Base-by-base conservation (phyloP, 2,329 filamentous ascomycete genomes). In the Calonectria crousiana region DNA sequence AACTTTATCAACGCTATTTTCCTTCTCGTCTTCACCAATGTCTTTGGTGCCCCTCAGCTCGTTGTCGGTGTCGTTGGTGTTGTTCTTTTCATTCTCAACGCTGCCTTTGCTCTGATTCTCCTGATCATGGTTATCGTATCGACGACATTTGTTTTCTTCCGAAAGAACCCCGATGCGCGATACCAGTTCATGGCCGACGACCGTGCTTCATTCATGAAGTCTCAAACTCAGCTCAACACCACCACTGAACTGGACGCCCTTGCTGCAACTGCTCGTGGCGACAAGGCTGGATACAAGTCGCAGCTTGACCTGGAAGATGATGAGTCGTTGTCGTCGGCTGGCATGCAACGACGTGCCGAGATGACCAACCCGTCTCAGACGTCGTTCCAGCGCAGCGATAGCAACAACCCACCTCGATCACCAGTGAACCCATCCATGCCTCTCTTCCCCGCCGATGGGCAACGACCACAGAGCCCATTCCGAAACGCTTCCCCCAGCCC, bases 121-220 rank as follows among this genome's bases (percentile, higher is more conserved):
- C 89, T 98, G 76, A 88, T 98, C 81, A 92, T 98, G 86, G 92
- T 98, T 66, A 87, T 89, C 74, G 83, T 88, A 89, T 85, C 95
- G n/a, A 87, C 86, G 26, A 81, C 83, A 6, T 80, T 96, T 78
- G 94, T 95, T 60, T 92, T 98, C 82, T 92, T 95, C 83, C 95
- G 95, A 75, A 97, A 97, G 90, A 97, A 98, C 86, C 96, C 96
- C 28, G 96, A 98, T 83, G 95, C 94, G 52, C 93, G 96, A 75
- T 98, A 98, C 86, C 95, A 98, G 85, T 95, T 95, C 81, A 98
- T 98, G 96, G 94, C 94, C 69, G 96, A 98, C 81, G 96, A 98
- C 85, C 93, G 96, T 80, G 95, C 95, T 67, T 98, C 96, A 13
- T 98, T 98, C 87, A 98, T 98, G 92, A 98, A 98, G 88, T 98